Percentiles rank a stretch among this genome's conserved stretches.
These are phyloP conservation scores for Russula virescens DNA, from an alignment of 768 basidiomycete genomes.

Conservation along the genomic window DNA sequence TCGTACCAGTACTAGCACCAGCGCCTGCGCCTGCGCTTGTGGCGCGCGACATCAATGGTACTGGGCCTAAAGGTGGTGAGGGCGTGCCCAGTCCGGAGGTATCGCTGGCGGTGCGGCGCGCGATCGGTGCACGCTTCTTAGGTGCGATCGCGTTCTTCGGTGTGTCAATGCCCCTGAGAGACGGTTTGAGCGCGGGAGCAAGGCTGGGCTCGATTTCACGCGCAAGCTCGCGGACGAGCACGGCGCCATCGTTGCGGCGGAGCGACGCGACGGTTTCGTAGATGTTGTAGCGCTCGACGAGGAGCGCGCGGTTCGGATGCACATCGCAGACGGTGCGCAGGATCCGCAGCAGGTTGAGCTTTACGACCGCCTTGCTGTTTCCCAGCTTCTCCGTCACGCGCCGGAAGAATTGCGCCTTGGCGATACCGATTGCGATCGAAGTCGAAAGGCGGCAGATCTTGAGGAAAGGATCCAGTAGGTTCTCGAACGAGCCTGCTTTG, in stretches of 20 bases:
- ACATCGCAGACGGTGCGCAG: slow-evolving; percentile 83
- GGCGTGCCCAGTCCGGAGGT: slow-evolving; percentile 37
- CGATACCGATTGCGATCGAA: slow-evolving; percentile 65
- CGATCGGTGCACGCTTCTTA: slow-evolving; percentile 37
- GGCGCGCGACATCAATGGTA: slow-evolving; percentile 28
- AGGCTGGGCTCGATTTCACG: slow-evolving; percentile 78
- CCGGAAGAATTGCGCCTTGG: slow-evolving; percentile 80
- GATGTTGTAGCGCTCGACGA: slow-evolving; percentile 79
- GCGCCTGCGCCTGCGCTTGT: slow-evolving; percentile 28
- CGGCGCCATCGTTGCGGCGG: slow-evolving; percentile 81
- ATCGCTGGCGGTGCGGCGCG: slow-evolving; percentile 68
- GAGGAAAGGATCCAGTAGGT: slow-evolving; percentile 84
- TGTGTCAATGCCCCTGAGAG: slow-evolving; percentile 27
- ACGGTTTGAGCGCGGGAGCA: slow-evolving; percentile 62
- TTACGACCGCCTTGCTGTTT: slow-evolving; percentile 79
- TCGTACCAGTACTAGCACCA: not conserved
- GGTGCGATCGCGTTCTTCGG: slow-evolving; percentile 46
- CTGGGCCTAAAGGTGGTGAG: slow-evolving; percentile 24
- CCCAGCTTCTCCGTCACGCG: slow-evolving; percentile 79
- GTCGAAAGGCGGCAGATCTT: slow-evolving; percentile 85
- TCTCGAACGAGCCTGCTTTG: slow-evolving; percentile 89
- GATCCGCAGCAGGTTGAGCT: slow-evolving; percentile 83
- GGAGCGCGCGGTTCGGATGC: slow-evolving; percentile 75
- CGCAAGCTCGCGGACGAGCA: slow-evolving; percentile 85
- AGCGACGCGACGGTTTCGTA: slow-evolving; percentile 75